Percentiles rank a stretch among this genome's conserved stretches.
phyloP scores from a whole-genome alignment of 1,284 basidiomycete genomes.

The Ceratobasidium sp. region DNA sequence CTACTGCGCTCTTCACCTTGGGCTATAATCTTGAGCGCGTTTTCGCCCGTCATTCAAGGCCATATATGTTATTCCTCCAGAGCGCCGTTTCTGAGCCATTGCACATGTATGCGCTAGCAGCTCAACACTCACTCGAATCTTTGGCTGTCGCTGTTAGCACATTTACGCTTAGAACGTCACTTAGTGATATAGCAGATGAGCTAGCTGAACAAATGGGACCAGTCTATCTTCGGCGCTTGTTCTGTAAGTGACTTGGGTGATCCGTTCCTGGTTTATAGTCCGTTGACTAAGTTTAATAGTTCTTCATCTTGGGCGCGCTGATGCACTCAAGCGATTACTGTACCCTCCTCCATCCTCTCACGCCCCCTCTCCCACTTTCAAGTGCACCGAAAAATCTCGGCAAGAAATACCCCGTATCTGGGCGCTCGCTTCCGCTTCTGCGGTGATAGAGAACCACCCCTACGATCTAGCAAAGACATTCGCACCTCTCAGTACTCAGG shows the following conservation, averaged over 20 bases:
- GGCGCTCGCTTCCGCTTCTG: slow-evolving; percentile 33
- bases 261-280: background rate
- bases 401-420: slow-evolving; percentile 22
- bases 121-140: slow-evolving; percentile 67
- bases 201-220: slow-evolving; percentile 71
- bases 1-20: slow-evolving; percentile 36
- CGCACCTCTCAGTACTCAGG: slow-evolving; percentile 28
- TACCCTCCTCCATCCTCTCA: slow-evolving; percentile 60
- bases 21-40: slow-evolving; percentile 39
- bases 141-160: slow-evolving; percentile 72
- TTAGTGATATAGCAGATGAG: slow-evolving; percentile 70
- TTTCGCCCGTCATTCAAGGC: slow-evolving; percentile 26
- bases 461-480: slow-evolving; percentile 15
- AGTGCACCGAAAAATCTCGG: slow-evolving; percentile 9
- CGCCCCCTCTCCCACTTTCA: background rate
- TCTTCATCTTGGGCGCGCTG: slow-evolving; percentile 66
- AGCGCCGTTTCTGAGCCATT: slow-evolving; percentile 69
- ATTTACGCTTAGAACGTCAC: slow-evolving; percentile 70
- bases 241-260: slow-evolving; percentile 54
- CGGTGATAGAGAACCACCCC: slow-evolving; percentile 22
- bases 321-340: slow-evolving; percentile 65
- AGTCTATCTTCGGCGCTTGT: slow-evolving; percentile 70
- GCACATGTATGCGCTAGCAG: slow-evolving; percentile 71
- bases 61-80: slow-evolving; percentile 45
- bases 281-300: slow-evolving; percentile 49